A percentile compares a stretch with the other conserved stretches of the same genome.
Evolutionary conservation across 371 early-diverging fungal genomes (phyloP).

Genomic region (Mortierella sp.): DNA sequence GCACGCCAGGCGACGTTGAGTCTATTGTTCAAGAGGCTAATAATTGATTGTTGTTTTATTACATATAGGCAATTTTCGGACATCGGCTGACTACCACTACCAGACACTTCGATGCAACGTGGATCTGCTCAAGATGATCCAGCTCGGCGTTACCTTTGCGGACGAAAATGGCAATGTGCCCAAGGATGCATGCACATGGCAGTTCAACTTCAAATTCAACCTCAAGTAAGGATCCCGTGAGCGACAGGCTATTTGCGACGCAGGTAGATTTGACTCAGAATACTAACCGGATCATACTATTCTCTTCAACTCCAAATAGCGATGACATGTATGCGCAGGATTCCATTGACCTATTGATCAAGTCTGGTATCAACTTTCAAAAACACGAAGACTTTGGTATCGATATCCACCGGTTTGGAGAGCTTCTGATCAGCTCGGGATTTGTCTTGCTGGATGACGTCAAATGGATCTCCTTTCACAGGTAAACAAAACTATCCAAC

Average conservation of each 20-base stretch:
- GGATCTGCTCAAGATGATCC: constrained; percentile 98
- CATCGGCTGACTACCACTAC: constrained; percentile 97
- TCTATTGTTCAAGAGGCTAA: neutral
- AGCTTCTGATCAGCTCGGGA: constrained; percentile 97
- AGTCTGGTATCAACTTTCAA: constrained; percentile 99
- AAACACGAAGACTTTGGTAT: constrained; percentile 98
- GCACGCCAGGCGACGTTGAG: neutral
- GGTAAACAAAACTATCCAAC: constrained; percentile 61
- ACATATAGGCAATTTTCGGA: constrained; percentile 86
- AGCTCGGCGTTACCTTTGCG: constrained; percentile 98
- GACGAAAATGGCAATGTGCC: constrained; percentile 96
- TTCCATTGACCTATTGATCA: constrained; percentile 97
- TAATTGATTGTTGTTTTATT: neutral
- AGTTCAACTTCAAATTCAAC: constrained; percentile 99
- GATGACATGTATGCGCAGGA: constrained; percentile 99
- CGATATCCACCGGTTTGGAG: constrained; percentile 97
- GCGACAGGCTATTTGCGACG: neutral
- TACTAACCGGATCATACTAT: neutral
- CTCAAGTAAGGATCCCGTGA: constrained; percentile 67
- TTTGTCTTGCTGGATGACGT: constrained; percentile 95
- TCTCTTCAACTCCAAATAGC: constrained; percentile 56
- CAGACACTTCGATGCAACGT: constrained; percentile 99
- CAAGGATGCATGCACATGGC: constrained; percentile 96
- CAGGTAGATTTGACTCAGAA: neutral
- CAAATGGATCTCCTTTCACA: constrained; percentile 99